phyloP scores from a whole-genome alignment of 2,329 filamentous ascomycete species.

The Tolypocladium amazonense region DNA sequence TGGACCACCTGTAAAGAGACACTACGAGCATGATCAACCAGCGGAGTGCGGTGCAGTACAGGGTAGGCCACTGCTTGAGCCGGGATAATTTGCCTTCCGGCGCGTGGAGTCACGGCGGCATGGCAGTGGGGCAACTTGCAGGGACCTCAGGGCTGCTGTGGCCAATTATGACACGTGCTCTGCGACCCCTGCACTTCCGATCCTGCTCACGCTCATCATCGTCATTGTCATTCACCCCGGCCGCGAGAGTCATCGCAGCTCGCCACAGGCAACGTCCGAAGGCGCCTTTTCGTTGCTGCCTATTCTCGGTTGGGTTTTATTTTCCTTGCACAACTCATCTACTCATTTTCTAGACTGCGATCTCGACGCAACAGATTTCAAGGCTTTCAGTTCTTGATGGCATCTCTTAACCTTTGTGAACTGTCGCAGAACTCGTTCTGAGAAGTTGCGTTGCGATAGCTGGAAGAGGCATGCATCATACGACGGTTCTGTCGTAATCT shows the following conservation, averaged over 20 bases:
- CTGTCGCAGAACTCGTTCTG: background rate
- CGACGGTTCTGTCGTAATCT: too few relatives aligned
- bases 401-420: background rate
- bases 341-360: too few relatives aligned
- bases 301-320: background rate
- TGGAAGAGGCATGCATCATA: background rate
- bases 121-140: background rate
- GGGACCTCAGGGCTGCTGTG: background rate
- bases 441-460: background rate
- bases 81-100: background rate
- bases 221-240: background rate
- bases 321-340: background rate
- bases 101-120: background rate
- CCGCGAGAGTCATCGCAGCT: background rate
- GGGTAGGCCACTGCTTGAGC: background rate
- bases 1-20: background rate
- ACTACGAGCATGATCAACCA: background rate
- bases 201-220: background rate
- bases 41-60: background rate
- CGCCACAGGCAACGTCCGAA: background rate
- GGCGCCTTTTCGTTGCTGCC: background rate
- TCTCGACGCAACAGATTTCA: background rate
- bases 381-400: background rate
- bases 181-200: background rate
- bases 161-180: background rate